These are phyloP conservation scores for Fusarium sambucinum DNA, from an alignment of 2,329 filamentous ascomycete species.

Conservation along the genomic window DNA sequence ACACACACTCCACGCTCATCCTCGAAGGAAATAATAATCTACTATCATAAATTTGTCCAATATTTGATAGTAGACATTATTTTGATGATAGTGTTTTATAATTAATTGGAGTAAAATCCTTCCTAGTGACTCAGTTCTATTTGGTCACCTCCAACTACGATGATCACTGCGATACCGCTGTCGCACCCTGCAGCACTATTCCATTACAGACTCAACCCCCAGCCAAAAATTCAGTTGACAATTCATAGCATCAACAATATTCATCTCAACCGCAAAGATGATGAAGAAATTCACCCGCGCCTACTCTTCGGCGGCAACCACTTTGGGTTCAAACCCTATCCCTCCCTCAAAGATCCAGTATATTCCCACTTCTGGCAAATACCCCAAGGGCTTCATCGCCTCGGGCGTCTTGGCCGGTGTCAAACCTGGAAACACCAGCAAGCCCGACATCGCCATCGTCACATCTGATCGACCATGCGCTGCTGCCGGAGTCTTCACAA, in stretches of 20 bases:
- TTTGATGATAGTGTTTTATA: too few relatives aligned
- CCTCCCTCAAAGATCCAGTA: slow-evolving; percentile 90
- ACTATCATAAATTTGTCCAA: background rate
- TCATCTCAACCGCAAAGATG: slow-evolving; percentile 23
- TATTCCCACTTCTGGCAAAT: slow-evolving; percentile 84
- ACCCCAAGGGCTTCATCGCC: slow-evolving; percentile 89
- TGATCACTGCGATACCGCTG: slow-evolving; percentile 43
- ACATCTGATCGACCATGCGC: slow-evolving; percentile 87
- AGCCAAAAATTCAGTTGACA: slow-evolving; percentile 24
- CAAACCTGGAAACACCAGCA: slow-evolving; percentile 90
- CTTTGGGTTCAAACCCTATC: slow-evolving; percentile 57
- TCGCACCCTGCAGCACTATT: slow-evolving; percentile 18
- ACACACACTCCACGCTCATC: background rate
- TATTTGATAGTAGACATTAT: rapidly evolving
- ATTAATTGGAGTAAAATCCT: background rate
- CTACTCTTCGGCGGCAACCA: slow-evolving; percentile 50
- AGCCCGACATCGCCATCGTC: slow-evolving; percentile 90
- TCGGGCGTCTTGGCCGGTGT: slow-evolving; percentile 92
- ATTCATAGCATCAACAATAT: slow-evolving; percentile 22
- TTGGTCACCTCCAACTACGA: slow-evolving; percentile 30
- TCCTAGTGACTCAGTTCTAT: slow-evolving; percentile 13
- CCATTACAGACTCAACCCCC: slow-evolving; percentile 21
- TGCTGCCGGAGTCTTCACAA: slow-evolving; percentile 94
- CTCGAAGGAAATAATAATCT: background rate
- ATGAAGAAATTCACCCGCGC: slow-evolving; percentile 53